Base-by-base conservation (phyloP, 2,329 filamentous ascomycete genomes). In the Colletotrichum sublineola region DNA sequence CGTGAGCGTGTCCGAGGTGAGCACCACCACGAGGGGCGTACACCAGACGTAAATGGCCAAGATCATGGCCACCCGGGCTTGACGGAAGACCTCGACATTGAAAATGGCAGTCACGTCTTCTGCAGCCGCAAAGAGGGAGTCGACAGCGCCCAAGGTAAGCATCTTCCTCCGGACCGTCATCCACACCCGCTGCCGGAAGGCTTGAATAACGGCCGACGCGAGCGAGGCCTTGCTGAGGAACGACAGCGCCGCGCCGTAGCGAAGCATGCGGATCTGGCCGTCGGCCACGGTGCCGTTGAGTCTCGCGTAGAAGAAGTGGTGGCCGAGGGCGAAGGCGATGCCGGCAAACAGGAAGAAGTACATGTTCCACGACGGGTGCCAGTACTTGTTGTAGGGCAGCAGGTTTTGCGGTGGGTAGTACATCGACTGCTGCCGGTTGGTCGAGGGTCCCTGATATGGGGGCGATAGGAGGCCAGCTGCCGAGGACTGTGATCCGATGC, bases 1-100 rank as follows among this genome's bases (percentile, higher is more conserved):
- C 0, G 76, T 76, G 8, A 83, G 76, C 5, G 81, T 80, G 57
- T 81, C 81, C 20, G 81, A 80, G 3, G 81, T 81, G 55, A 86
- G 79, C 38, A 83, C 81, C 5, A 82, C 80, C 6, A 82, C 77
- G 8, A 83, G 68, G 0, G 81, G 81, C 12, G 81, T 81, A n/a
- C 76, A 80, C 80, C 81, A 83, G n/a, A 81, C 75, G 46, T 79
- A 78, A 12, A 78, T 40, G 36, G 81, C 81, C 56, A 83, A 76
- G 11, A 81, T 29, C 70, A 81, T 79, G 24, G 81, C 80, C 12
- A 81, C 56, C 48, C 77, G 79, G 31, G 81, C 81, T 29, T 78
- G 75, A 53, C 74, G 75, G 46, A 78, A 80, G 31, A 80, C 64
- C 46, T 81, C 80, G 1, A 76, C 9, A 60, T 80, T 81, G 69